Evolutionary conservation across 352 stramenopile species (phyloP).

Genomic region (Phytophthora nicotianae): DNA sequence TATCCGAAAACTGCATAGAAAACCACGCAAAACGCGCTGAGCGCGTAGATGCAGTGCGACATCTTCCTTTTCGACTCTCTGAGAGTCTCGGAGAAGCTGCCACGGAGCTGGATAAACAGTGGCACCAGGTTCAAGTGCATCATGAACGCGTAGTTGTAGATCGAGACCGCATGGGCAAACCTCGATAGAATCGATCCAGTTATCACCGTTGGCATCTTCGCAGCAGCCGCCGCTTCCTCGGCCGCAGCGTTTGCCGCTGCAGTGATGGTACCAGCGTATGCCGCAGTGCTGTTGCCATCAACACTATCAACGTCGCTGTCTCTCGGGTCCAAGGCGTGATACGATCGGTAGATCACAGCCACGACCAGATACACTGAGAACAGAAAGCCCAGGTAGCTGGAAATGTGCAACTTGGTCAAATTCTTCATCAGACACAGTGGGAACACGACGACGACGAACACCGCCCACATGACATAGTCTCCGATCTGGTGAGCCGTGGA

Average conservation of each 20-base stretch:
- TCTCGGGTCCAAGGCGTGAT: constrained; percentile 27
- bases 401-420: constrained; percentile 66
- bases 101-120: constrained; percentile 73
- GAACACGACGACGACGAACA: constrained; percentile 63
- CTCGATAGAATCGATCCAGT: constrained; percentile 43
- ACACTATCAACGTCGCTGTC: constrained; percentile 10
- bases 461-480: constrained; percentile 55
- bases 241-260: constrained; percentile 20
- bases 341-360: constrained; percentile 62
- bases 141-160: constrained; percentile 90
- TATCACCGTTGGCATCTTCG: constrained; percentile 39
- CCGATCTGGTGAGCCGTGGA: constrained; percentile 32
- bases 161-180: constrained; percentile 61
- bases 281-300: constrained; percentile 10
- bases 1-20: constrained; percentile 69
- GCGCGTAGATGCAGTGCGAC: constrained; percentile 52
- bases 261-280: constrained; percentile 8
- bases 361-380: constrained; percentile 70
- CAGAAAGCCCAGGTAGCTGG: constrained; percentile 72
- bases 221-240: constrained; percentile 11
- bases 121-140: constrained; percentile 84
- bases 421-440: constrained; percentile 77
- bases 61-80: constrained; percentile 54
- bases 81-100: constrained; percentile 60
- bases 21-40: constrained; percentile 59